A percentile compares a stretch with the other conserved stretches of the same genome.
These are phyloP conservation scores for Heimioporus sp. DNA, from an alignment of 768 basidiomycete genomes.

Conservation along the genomic window DNA sequence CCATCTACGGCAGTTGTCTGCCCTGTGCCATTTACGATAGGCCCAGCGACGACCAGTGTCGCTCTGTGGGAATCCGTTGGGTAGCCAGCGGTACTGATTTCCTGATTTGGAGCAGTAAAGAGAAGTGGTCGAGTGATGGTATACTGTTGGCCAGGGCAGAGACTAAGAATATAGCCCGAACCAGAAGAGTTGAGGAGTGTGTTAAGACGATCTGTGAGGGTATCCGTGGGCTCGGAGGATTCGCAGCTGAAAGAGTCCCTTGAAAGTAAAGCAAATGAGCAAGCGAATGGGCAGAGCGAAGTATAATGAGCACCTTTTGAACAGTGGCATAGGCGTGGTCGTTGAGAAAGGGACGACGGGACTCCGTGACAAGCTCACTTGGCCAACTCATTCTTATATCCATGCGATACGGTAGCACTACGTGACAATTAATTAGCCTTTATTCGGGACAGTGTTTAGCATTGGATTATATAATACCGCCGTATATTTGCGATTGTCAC, in stretches of 20 bases:
- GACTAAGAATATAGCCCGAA: conserved; percentile 57
- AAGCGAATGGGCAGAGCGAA: not conserved
- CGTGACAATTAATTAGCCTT: too few species aligned
- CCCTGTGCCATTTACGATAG: conserved; percentile 56
- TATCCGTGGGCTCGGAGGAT: conserved; percentile 56
- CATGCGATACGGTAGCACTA: too few species aligned
- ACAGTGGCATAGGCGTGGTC: conserved; percentile 11
- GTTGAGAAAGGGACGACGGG: too few species aligned
- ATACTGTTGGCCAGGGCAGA: conserved; percentile 67
- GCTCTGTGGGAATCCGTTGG: conserved; percentile 69
- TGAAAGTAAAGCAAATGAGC: conserved; percentile 2
- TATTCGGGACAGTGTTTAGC: too few species aligned
- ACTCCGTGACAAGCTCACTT: too few species aligned
- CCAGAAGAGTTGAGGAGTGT: conserved; percentile 62
- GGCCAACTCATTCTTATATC: too few species aligned
- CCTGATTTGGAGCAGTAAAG: conserved; percentile 68
- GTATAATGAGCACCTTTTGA: conserved; percentile 7
- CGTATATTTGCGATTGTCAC: too few species aligned
- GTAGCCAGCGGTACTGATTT: conserved; percentile 79
- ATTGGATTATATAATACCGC: too few species aligned
- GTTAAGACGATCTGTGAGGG: conserved; percentile 65
- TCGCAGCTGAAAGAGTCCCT: conserved; percentile 22
- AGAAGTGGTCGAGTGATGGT: conserved; percentile 61
- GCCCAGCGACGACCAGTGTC: conserved; percentile 64
- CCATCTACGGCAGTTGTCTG: conserved; percentile 76